Conservation (phyloP, 1,284 basidiomycete genomes). For the Apiotrichum domesticum region DNA sequence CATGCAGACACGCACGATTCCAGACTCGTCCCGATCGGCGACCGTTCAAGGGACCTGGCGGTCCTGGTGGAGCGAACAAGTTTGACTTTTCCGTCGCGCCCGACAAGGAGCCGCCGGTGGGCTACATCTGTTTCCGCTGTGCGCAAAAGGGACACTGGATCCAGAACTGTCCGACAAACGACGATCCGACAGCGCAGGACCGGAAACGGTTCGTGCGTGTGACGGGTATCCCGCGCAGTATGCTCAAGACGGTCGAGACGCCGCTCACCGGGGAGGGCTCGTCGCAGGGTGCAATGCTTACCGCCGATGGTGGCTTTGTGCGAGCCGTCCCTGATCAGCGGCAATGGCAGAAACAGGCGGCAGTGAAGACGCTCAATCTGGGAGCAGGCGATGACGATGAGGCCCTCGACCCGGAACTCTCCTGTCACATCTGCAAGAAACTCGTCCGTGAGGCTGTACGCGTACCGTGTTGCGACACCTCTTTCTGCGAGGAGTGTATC, state of each 20-base stretch:
- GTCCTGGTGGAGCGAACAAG: slow-evolving; percentile 40
- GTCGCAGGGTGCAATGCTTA: slow-evolving; percentile 86
- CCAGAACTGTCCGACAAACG: slow-evolving; percentile 96
- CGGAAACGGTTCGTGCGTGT: slow-evolving; percentile 93
- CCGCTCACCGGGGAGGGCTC: slow-evolving; percentile 62
- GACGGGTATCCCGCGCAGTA: slow-evolving; percentile 94
- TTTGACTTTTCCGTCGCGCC: slow-evolving; percentile 50
- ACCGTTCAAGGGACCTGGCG: slow-evolving; percentile 31
- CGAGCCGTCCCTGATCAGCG: slow-evolving; percentile 88
- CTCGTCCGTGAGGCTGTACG: slow-evolving; percentile 83
- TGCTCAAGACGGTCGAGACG: slow-evolving; percentile 91
- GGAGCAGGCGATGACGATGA: slow-evolving; percentile 64
- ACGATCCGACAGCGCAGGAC: slow-evolving; percentile 89
- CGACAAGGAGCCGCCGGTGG: slow-evolving; percentile 58
- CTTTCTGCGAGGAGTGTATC: slow-evolving; percentile 94
- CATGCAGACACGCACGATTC: slow-evolving; percentile 12
- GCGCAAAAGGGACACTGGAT: slow-evolving; percentile 99
- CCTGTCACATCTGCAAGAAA: slow-evolving; percentile 82
- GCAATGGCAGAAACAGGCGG: slow-evolving; percentile 82
- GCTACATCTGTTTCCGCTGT: slow-evolving; percentile 99
- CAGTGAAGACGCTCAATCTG: slow-evolving; percentile 66
- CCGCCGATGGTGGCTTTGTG: slow-evolving; percentile 91
- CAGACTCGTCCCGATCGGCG: slow-evolving; percentile 12
- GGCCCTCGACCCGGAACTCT: slow-evolving; percentile 69
- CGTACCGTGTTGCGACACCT: slow-evolving; percentile 79